Percentiles rank a stretch among this genome's conserved stretches.
Evolutionary conservation across 2,329 filamentous ascomycete species (phyloP).

Genomic region (Fusarium camptoceras): DNA sequence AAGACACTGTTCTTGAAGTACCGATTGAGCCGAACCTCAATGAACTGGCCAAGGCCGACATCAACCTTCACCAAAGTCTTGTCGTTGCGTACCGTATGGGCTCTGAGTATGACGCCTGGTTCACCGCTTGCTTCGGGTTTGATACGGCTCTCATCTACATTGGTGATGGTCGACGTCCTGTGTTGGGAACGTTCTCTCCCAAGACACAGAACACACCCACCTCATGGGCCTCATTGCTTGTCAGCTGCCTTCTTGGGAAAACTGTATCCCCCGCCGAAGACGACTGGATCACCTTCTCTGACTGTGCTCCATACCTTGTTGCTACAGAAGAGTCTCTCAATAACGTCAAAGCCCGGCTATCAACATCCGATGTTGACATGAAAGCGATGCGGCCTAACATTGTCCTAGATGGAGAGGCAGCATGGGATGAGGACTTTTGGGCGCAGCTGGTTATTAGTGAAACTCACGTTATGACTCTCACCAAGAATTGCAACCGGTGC

Average conservation of each 20-base stretch:
- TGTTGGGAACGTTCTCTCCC: slow-evolving; percentile 69
- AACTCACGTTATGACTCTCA: slow-evolving; percentile 64
- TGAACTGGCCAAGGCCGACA: slow-evolving; percentile 59
- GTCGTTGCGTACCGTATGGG: slow-evolving; percentile 74
- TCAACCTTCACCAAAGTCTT: slow-evolving; percentile 70
- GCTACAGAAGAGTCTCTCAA: slow-evolving; percentile 76
- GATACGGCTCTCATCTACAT: slow-evolving; percentile 72
- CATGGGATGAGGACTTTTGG: slow-evolving; percentile 82
- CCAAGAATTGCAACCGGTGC: slow-evolving; percentile 77
- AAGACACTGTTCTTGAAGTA: slow-evolving; percentile 60
- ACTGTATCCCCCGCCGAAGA: slow-evolving; percentile 40
- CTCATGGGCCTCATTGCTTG: slow-evolving; percentile 53
- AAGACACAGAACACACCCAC: slow-evolving; percentile 44
- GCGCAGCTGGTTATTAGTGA: slow-evolving; percentile 64
- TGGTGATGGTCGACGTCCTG: slow-evolving; percentile 67
- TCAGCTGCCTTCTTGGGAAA: slow-evolving; percentile 48
- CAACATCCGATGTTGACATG: slow-evolving; percentile 67
- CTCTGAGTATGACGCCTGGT: slow-evolving; percentile 70
- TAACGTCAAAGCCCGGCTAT: slow-evolving; percentile 70
- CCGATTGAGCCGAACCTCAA: slow-evolving; percentile 66
- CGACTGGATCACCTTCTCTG: slow-evolving; percentile 75
- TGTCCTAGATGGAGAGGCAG: slow-evolving; percentile 69
- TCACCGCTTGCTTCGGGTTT: slow-evolving; percentile 74
- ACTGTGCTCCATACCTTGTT: slow-evolving; percentile 80
- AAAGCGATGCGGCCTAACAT: slow-evolving; percentile 80